Conservation (phyloP, 768 basidiomycete genomes). For the Arthromyces matolae region DNA sequence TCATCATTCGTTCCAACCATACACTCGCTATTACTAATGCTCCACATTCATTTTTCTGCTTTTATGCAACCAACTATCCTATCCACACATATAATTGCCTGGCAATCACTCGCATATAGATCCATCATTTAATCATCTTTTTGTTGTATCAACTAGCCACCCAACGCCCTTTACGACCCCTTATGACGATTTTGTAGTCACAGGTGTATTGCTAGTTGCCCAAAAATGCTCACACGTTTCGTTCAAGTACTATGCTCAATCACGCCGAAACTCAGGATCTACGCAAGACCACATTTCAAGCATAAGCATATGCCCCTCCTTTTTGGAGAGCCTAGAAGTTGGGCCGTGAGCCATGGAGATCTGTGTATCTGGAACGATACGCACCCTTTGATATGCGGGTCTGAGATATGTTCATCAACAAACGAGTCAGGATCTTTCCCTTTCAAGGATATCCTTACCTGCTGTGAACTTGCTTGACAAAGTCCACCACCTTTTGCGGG, state of each 20-base stretch:
- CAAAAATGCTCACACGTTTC: too few relatives aligned
- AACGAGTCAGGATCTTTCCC: neutral
- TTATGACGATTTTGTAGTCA: constrained; percentile 8
- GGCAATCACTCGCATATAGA: neutral
- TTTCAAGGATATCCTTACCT: constrained; percentile 15
- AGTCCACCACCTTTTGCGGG: constrained; percentile 21
- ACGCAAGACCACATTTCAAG: neutral
- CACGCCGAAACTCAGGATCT: neutral
- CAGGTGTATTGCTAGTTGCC: constrained; percentile 14
- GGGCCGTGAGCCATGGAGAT: too few relatives aligned
- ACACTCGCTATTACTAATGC: constrained; percentile 20
- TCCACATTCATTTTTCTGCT: constrained; percentile 10
- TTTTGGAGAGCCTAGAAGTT: too few relatives aligned
- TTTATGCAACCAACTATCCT: too few relatives aligned
- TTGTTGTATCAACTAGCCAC: constrained; percentile 14
- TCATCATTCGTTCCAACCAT: constrained; percentile 5
- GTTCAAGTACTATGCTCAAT: too few relatives aligned
- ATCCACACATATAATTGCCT: constrained; percentile 3
- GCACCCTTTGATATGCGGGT: constrained; percentile 15
- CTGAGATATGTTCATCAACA: neutral
- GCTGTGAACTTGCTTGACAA: constrained; percentile 19
- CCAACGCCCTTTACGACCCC: constrained; percentile 7
- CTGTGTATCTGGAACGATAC: neutral
- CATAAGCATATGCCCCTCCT: constrained; percentile 29
- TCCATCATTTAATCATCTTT: neutral